Evolutionary conservation across 2,329 filamentous ascomycete genomes (phyloP), one percentile per base, ranked within the genome.

Genomic region (Fusarium lateritium): DNA sequence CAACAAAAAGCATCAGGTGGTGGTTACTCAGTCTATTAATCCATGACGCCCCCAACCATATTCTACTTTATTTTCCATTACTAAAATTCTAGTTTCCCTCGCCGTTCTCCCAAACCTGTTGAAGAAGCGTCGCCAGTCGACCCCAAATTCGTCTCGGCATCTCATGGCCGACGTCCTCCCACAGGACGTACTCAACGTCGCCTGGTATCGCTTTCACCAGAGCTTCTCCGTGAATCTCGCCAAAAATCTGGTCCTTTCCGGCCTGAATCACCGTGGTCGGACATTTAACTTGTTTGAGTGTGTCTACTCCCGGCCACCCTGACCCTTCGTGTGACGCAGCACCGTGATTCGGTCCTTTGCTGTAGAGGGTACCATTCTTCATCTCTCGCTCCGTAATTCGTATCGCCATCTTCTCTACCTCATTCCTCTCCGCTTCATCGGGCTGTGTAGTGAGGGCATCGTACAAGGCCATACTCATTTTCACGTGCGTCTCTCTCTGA

Each of bases 201-300:
- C 59, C 56, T 3, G 65, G 45, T 9, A 77, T 69, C 1, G 64
- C 75, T 17, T 65, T 71, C 4, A 51, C 69, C 42, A 78, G 43
- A 0, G 72, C 73, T 31, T 77, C 57, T 3, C 68, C 74, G 26
- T 78, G 76, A 33, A 54, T 60, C 38, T 64, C 50, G 0, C 73
- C 70, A 62, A 78, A 77, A 7, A 73, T 51, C 45, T 76, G 77
- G 34, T 78, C 76, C 28, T 77, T 73, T 5, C 45, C 71, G 5
- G 71, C 72, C 44, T 77, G 75, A 24, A 77, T 62, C 14, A 78
- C 75, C 1, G 72, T 72, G 2, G 75, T 64, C 13, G 76, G 73
- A 19, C 75, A 78, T 3, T 44, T 65, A 24, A 78, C 52, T 5
- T 62, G 15, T 31, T 67, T 65, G 33, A 77, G 68, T 9, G 51